Percentiles rank a stretch among this genome's conserved stretches.
Evolutionary conservation across 2,329 filamentous ascomycete genomes (phyloP).

Genomic region (Beauveria pseudobassiana): DNA sequence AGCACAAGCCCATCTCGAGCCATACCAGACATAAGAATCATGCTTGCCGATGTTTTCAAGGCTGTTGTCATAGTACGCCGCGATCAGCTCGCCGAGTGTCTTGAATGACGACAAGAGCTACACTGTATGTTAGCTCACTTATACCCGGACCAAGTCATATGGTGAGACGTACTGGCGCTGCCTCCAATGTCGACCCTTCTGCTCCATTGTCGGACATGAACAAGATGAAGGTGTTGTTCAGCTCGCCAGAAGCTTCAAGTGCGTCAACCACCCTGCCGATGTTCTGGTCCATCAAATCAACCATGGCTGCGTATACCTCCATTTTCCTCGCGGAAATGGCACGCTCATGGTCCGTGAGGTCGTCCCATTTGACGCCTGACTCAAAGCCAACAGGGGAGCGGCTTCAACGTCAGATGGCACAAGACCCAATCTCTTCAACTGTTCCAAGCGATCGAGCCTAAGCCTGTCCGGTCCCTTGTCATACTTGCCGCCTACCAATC

Average conservation of each 20-base stretch:
- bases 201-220: conserved; percentile 50
- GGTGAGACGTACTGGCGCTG: conserved; percentile 39
- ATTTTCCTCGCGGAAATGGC: conserved; percentile 15
- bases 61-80: conserved; percentile 37
- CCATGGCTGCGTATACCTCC: conserved; percentile 46
- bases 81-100: not conserved
- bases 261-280: conserved; percentile 43
- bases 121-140: not conserved
- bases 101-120: not conserved
- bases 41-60: conserved; percentile 48
- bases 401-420: conserved; percentile 25
- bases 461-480: conserved; percentile 42
- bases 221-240: conserved; percentile 46
- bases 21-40: conserved; percentile 55
- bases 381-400: conserved; percentile 3
- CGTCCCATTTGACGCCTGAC: conserved; percentile 15
- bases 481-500: conserved; percentile 30
- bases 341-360: conserved; percentile 7
- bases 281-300: conserved; percentile 43
- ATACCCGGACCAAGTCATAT: not conserved
- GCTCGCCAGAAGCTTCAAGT: conserved; percentile 37
- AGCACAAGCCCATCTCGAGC: conserved; percentile 44
- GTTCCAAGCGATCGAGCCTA: conserved; percentile 33
- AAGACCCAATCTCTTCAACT: conserved; percentile 33
- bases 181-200: conserved; percentile 49